Evolutionary conservation across 108 stramenopile genomes (phyloP), one percentile per base, ranked within the genome.

Genomic region (Bacterosira constricta): DNA sequence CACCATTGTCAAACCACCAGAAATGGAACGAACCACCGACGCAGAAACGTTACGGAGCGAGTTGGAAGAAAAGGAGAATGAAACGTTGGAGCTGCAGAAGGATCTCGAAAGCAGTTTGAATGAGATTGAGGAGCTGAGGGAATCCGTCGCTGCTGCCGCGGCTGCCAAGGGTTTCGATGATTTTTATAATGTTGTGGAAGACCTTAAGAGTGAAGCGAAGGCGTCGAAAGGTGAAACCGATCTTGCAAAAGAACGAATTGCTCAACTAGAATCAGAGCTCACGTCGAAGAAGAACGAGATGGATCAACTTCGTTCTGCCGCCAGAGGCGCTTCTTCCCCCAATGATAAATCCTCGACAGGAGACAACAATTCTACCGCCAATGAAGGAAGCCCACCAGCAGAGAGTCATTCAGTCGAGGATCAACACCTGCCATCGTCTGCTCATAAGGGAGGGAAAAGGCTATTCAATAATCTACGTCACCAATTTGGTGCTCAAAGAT

Each of bases 41-140:
- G 32, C 23, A 39, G 42, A 42, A 4, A 3, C 20, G 13, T 59
- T 37, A 15, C 6, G 27, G 30, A 13, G 1, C 21, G 20, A 62
- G n/a, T 17, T 67, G 11, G 17, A 47, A 0, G 69, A 71, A 29
- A 74, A 54, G 62, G 35, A 20, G 18, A 13, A 31, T 26, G 64
- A 64, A 29, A 25, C 58, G 8, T 20, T 35, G 7, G 31, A 47
- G 37, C 54, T 74, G 9, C 62, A 65, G 35, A 50, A 30, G 10
- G 73, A 74, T 64, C 57, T 74, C 4, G 73, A 65, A 15, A 30
- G 52, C 38, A 35, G 50, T 25, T 52, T 41, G 37, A 50, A 76
- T 1, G 64, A 74, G 42, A 49, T 74, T 18, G 63, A 74, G 4
- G 34, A 46, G 11, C 50, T 73, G 27, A 38, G 39, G 12, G 57